Conservation (phyloP, 2,329 filamentous ascomycete species). For the Aspergillus quadricinctus region DNA sequence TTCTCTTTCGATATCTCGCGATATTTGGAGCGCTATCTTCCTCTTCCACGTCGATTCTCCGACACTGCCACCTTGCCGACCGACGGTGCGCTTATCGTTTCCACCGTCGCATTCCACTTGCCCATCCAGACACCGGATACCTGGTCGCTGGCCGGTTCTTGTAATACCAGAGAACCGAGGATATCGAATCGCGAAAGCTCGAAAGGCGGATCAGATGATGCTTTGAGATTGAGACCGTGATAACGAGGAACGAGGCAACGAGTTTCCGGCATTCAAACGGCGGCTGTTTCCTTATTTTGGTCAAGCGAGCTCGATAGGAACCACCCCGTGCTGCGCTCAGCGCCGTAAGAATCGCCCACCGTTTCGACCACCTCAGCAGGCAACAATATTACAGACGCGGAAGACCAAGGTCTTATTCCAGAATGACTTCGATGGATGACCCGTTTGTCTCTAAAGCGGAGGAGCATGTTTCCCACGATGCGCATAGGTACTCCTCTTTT, state of each 20-base stretch:
- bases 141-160: constrained; percentile 31
- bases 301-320: neutral
- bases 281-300: constrained; percentile 19
- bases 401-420: constrained; percentile 14
- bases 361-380: constrained; percentile 9
- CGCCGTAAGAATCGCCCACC: constrained; percentile 2
- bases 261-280: constrained; percentile 17
- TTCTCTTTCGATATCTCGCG: neutral
- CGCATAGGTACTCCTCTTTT: constrained; percentile 75
- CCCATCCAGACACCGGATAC: constrained; percentile 7
- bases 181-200: constrained; percentile 4
- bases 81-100: constrained; percentile 9
- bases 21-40: neutral
- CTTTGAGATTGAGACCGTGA: constrained; percentile 19
- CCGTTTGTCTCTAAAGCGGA: constrained; percentile 54
- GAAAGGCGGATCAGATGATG: constrained; percentile 26
- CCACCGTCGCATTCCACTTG: constrained; percentile 9
- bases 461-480: constrained; percentile 37
- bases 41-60: neutral
- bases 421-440: constrained; percentile 43
- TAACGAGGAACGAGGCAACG: constrained; percentile 21
- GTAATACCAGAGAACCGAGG: constrained; percentile 1
- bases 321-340: constrained; percentile 1
- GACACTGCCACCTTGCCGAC: neutral
- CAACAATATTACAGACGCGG: constrained; percentile 8